Conservation (phyloP, 345 rosid species). For the Eucalyptus albens region DNA sequence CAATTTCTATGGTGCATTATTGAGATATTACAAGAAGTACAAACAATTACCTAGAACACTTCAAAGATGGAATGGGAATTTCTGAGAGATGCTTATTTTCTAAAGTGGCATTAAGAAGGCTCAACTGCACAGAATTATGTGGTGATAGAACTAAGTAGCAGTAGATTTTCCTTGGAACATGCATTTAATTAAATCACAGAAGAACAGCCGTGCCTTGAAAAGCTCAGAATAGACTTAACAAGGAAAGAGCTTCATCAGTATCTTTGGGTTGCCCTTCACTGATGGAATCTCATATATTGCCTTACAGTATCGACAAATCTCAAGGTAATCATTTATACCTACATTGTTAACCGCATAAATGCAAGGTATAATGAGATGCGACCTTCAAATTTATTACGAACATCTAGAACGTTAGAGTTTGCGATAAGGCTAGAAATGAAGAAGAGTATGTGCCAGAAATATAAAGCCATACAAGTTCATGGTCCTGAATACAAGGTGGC, state of each 20-base stretch:
- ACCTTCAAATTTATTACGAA: background rate
- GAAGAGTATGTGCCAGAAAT: background rate
- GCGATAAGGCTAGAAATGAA: background rate
- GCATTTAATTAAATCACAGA: background rate
- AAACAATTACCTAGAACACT: background rate
- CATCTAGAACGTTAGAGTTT: background rate
- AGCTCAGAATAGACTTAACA: background rate
- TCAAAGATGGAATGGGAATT: slow-evolving; percentile 32
- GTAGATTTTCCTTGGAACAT: slow-evolving; percentile 78
- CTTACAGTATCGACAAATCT: slow-evolving; percentile 82
- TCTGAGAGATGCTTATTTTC: slow-evolving; percentile 78
- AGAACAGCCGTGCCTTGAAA: background rate
- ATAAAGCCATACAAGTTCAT: background rate
- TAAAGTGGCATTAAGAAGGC: slow-evolving; percentile 64
- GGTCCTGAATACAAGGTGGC: background rate
- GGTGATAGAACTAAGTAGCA: slow-evolving; percentile 75
- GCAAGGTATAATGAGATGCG: background rate
- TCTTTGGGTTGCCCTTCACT: slow-evolving; percentile 8
- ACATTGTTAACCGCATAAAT: background rate
- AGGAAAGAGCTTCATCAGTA: slow-evolving; percentile 25
- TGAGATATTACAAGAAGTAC: background rate
- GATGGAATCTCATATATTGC: slow-evolving; percentile 70
- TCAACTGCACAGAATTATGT: slow-evolving; percentile 76
- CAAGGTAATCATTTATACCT: slow-evolving; percentile 82
- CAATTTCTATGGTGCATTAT: background rate